A percentile compares a stretch with the other conserved stretches of the same genome.
Evolutionary conservation across 2,329 filamentous ascomycete genomes (phyloP).

Genomic region (Cytospora piceicola): DNA sequence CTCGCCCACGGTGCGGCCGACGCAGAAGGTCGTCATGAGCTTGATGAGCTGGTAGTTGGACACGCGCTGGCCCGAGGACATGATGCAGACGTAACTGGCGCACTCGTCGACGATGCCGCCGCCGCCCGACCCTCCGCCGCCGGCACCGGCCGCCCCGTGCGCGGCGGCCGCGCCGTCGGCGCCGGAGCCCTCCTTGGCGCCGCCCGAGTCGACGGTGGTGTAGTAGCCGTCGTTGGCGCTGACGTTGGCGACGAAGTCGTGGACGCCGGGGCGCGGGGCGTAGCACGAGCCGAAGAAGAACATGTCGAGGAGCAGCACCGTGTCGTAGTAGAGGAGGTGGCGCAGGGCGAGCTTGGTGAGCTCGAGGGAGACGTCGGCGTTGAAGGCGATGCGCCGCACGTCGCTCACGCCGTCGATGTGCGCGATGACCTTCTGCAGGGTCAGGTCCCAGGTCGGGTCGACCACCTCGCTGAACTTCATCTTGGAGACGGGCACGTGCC

Average conservation of each 20-base stretch:
- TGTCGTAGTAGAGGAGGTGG: constrained; percentile 92
- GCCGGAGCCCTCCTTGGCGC: constrained; percentile 12
- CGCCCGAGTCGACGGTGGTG: constrained; percentile 12
- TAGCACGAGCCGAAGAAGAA: constrained; percentile 96
- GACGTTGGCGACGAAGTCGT: constrained; percentile 75
- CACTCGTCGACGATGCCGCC: constrained; percentile 74
- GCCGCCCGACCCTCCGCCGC: not conserved
- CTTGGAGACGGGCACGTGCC: constrained; percentile 85
- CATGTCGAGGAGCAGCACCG: constrained; percentile 86
- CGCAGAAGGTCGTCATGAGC: constrained; percentile 83
- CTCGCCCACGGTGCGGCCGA: constrained; percentile 81
- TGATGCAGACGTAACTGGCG: constrained; percentile 74
- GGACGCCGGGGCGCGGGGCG: constrained; percentile 76
- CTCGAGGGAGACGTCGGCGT: constrained; percentile 83
- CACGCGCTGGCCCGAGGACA: constrained; percentile 41
- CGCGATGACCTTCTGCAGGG: constrained; percentile 76
- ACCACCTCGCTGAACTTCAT: constrained; percentile 67
- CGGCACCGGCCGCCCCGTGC: not conserved
- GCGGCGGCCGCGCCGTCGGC: constrained; percentile 51
- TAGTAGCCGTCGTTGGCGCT: constrained; percentile 29
- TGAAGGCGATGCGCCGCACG: constrained; percentile 81
- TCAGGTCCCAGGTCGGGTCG: constrained; percentile 74
- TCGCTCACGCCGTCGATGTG: constrained; percentile 91
- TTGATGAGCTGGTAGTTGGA: constrained; percentile 72
- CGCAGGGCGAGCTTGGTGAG: constrained; percentile 85